Evolutionary conservation across 75 land plant genomes (phyloP).

Genomic region (Selaginella moellendorffii): DNA sequence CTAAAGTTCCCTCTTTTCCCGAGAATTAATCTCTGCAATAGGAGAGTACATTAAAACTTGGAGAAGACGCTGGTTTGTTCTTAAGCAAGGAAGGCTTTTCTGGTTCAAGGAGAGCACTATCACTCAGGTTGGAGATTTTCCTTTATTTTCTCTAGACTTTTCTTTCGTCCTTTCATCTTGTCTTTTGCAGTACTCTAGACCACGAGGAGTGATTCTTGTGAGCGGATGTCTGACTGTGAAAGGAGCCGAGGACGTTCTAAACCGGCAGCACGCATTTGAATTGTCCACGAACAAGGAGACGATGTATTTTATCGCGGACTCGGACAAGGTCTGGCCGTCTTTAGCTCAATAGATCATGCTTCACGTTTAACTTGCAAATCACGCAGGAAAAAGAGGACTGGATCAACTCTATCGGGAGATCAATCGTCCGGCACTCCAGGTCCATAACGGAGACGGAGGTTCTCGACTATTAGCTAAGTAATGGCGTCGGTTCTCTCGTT

Average conservation of each 20-base stretch:
- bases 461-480: slow-evolving; percentile 44
- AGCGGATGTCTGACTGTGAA: slow-evolving; percentile 71
- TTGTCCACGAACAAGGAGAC: slow-evolving; percentile 62
- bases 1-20: background rate
- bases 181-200: slow-evolving; percentile 35
- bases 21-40: background rate
- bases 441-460: slow-evolving; percentile 65
- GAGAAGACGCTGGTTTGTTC: slow-evolving; percentile 93
- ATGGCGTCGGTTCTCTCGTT: too few species aligned
- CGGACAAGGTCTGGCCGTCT: slow-evolving; percentile 36
- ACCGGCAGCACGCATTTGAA: slow-evolving; percentile 75
- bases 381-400: slow-evolving; percentile 77
- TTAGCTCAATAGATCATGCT: too few species aligned
- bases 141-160: too few species aligned
- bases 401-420: slow-evolving; percentile 90
- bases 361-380: too few species aligned
- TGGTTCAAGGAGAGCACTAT: slow-evolving; percentile 77
- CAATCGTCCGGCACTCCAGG: slow-evolving; percentile 81
- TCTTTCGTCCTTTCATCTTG: too few species aligned
- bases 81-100: slow-evolving; percentile 78
- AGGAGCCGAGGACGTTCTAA: slow-evolving; percentile 87
- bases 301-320: slow-evolving; percentile 84
- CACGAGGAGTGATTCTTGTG: slow-evolving; percentile 75
- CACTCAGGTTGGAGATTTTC: slow-evolving; percentile 29
- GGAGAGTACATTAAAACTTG: slow-evolving; percentile 88